Conservation (phyloP, 306 rosid species). For the Castanea crenata region DNA sequence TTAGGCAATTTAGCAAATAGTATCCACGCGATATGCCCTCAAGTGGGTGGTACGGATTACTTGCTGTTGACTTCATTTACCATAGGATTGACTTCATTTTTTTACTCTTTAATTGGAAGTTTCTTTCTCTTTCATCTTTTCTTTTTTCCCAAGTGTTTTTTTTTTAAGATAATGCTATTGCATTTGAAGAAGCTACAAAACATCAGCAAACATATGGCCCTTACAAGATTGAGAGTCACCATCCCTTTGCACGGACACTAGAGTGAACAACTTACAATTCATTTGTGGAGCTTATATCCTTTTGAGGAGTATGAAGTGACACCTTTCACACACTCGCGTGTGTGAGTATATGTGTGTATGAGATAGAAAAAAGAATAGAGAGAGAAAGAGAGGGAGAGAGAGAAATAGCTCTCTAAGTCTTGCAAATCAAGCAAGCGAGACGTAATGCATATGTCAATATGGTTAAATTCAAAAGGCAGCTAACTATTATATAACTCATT, state of each 20-base stretch:
- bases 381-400: not conserved
- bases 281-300: not conserved
- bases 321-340: conserved; percentile 27
- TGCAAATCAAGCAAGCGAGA: conserved; percentile 6
- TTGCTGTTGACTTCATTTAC: not conserved
- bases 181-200: conserved; percentile 26
- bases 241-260: conserved; percentile 37
- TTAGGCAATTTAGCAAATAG: too few relatives aligned
- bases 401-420: not conserved
- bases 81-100: not conserved
- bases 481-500: not conserved
- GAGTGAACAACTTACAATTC: conserved; percentile 17
- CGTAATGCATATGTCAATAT: conserved; percentile 22
- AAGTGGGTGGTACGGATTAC: not conserved
- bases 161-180: conserved; percentile 30
- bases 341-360: conserved; percentile 2
- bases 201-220: conserved; percentile 27
- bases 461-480: conserved; percentile 8
- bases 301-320: conserved; percentile 19
- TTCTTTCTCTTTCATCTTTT: not conserved
- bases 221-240: conserved; percentile 25
- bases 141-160: not conserved
- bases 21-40: not conserved
- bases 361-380: not conserved
- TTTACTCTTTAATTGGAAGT: not conserved